These are phyloP conservation scores for Aspergillus hancockii DNA, from an alignment of 495 filamentous ascomycete species.

Conservation along the genomic window DNA sequence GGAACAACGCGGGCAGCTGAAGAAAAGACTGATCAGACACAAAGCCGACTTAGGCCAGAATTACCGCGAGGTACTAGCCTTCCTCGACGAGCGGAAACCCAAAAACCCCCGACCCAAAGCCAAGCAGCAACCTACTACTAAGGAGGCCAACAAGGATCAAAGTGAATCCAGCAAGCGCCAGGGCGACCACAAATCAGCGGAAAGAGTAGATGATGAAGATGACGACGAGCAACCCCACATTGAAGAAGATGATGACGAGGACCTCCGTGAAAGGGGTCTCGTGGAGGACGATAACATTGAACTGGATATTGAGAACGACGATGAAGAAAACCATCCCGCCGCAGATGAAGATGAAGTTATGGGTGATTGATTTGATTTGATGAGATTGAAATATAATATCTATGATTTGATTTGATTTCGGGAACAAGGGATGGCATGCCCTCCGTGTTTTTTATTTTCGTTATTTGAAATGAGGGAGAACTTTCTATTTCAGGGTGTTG, in stretches of 20 bases:
- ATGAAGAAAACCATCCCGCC: conserved; percentile 31
- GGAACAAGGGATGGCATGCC: background rate
- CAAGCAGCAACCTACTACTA: conserved; percentile 44
- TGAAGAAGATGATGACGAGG: conserved; percentile 60
- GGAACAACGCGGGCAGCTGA: conserved; percentile 58
- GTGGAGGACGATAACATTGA: conserved; percentile 58
- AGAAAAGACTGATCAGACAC: conserved; percentile 66
- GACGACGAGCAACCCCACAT: conserved; percentile 46
- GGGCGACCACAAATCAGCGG: conserved; percentile 35
- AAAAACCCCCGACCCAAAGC: conserved; percentile 42
- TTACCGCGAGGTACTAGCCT: conserved; percentile 73
- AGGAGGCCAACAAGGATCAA: conserved; percentile 36
- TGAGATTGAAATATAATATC: conserved; percentile 3
- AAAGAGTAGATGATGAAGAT: conserved; percentile 43
- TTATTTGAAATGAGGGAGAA: background rate
- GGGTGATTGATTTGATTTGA: conserved; percentile 61
- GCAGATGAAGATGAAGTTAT: conserved; percentile 64
- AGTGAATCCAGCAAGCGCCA: conserved; percentile 34
- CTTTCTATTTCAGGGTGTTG: background rate
- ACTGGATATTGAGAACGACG: conserved; percentile 51
- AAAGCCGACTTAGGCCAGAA: conserved; percentile 67
- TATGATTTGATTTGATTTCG: background rate
- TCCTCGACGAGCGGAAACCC: conserved; percentile 63
- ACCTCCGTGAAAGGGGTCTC: conserved; percentile 60
- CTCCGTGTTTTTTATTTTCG: background rate